phyloP scores from a whole-genome alignment of 805 yeast species.

The Starmera quercuum region DNA sequence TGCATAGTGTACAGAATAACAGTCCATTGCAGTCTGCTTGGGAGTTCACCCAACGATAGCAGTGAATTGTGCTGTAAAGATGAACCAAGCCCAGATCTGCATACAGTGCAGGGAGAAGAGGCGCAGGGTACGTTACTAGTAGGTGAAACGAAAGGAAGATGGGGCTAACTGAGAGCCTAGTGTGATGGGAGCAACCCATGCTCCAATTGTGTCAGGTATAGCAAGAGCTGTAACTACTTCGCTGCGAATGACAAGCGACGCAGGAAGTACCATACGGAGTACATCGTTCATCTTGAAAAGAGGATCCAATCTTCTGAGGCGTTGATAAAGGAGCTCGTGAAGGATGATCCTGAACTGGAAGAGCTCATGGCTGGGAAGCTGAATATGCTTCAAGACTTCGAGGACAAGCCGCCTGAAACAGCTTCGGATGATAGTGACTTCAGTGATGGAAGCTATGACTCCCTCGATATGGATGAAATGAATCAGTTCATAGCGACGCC shows the following conservation, averaged over 20 bases:
- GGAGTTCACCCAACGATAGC: too few species aligned
- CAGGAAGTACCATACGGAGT: constrained; percentile 26
- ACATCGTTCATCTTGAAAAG: constrained; percentile 21
- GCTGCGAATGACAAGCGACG: constrained; percentile 22
- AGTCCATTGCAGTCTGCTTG: too few species aligned
- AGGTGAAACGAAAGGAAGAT: too few species aligned
- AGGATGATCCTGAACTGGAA: constrained; percentile 14
- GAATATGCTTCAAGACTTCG: not conserved
- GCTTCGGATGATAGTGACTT: not conserved
- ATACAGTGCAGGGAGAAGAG: too few species aligned
- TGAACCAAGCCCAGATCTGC: too few species aligned
- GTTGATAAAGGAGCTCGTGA: constrained; percentile 16
- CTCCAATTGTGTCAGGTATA: constrained; percentile 12
- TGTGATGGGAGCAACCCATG: constrained; percentile 16
- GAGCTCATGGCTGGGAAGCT: constrained; percentile 1
- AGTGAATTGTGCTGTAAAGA: too few species aligned
- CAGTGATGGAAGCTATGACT: not conserved
- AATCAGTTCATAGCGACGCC: too few species aligned
- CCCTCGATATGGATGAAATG: too few species aligned
- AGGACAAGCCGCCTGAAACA: not conserved
- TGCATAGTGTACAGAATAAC: too few species aligned
- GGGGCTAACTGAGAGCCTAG: too few species aligned
- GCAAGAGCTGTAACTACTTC: constrained; percentile 14
- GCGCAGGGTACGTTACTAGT: too few species aligned
- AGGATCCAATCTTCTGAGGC: constrained; percentile 14